Conservation (phyloP, 257 asterid species). For the Solanum bukasovii region DNA sequence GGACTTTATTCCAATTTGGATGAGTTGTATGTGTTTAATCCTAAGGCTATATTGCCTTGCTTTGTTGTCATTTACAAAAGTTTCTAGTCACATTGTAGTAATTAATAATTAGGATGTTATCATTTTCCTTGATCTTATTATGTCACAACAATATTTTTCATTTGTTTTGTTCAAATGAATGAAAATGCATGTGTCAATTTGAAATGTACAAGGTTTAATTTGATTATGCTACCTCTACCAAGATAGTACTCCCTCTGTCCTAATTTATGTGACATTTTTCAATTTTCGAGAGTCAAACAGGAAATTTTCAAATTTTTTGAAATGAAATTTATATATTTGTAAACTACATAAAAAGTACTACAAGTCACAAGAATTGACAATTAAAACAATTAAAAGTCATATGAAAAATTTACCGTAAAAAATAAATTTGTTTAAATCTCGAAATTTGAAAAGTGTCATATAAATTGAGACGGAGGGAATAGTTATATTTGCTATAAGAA, state of each 20-base stretch:
- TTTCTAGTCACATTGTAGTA: slow-evolving; percentile 20
- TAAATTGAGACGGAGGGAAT: too few species aligned
- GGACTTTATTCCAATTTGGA: slow-evolving; percentile 74
- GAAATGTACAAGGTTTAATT: neutral
- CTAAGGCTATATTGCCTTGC: slow-evolving; percentile 86
- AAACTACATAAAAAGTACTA: too few species aligned
- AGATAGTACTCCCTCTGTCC: neutral
- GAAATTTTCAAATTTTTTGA: too few species aligned
- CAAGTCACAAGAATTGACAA: too few species aligned
- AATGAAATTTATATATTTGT: too few species aligned
- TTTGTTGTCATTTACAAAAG: slow-evolving; percentile 71
- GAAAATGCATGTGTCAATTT: neutral
- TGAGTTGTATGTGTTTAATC: slow-evolving; percentile 69
- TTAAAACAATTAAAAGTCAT: too few species aligned
- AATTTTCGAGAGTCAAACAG: too few species aligned
- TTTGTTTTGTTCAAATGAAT: neutral
- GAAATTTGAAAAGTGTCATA: too few species aligned
- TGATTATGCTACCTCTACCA: neutral
- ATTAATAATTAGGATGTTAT: neutral
- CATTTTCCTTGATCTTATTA: neutral
- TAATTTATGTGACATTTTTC: too few species aligned
- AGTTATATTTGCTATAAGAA: neutral
- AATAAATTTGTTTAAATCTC: too few species aligned
- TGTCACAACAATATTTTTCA: neutral
- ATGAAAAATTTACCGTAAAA: too few species aligned